Base-by-base conservation (phyloP, 73 alveolate genomes). In the Blepharisma stoltei region DNA sequence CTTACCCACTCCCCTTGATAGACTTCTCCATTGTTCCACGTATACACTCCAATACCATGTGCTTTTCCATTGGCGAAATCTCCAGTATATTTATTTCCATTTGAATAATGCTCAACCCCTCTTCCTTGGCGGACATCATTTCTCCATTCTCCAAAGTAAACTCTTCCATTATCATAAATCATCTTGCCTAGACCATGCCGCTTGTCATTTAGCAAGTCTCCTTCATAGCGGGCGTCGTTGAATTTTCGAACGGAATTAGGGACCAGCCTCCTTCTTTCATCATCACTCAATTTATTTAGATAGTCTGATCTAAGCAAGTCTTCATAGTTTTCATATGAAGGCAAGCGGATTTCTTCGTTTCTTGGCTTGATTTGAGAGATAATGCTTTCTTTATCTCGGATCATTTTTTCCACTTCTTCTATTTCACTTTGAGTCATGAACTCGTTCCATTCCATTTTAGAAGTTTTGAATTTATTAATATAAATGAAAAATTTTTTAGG, bases 41-140 rank as follows among this genome's bases (percentile, higher is more conserved):
- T 67, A 55, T 91, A 90, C n/a, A 81, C 88, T 6, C 98, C 98
- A 68, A 81, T 70, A 38, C 97, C 97, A 76, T 91, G 86, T 44
- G 92, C 92, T 70, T 86, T 78, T 65, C 94, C 95, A 32, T 83
- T 69, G 9, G 76, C 83, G 87, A 84, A 94, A 23, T 88, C 88
- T 8, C 99, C 98, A 55, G 84, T 81, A 80, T 94, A 94, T 46
- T 69, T 66, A 53, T 92, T 81, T 65, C 90, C 83, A 78, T 90
- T 81, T 43, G 87, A 73, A 82, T 88, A 87, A 48, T 77, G 77
- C 87, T 87, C 92, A 80, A 82, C 81, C 45, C 98, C 98, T 82
- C 85, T 67, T 41, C 98, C 98, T 54, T 87, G 54, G 81, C 89
- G 86, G 38, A 60, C 71, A 73, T 92, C 93, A 77, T 90, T 69